Evolutionary conservation across 768 basidiomycete genomes (phyloP).

Genomic region (Termitomyces sp.): DNA sequence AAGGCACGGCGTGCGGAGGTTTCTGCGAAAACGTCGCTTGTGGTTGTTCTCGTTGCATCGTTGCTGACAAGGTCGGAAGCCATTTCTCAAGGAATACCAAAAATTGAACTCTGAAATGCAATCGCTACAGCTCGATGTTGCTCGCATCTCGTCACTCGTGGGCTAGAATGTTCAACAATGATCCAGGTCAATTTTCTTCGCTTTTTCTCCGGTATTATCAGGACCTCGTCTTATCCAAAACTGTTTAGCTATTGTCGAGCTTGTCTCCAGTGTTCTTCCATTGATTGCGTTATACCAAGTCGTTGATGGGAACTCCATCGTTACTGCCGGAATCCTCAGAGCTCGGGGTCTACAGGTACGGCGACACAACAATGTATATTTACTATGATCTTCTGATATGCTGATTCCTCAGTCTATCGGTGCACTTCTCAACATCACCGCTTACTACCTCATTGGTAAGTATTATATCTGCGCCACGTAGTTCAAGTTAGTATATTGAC

Average conservation of each 20-base stretch:
- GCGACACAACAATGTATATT: not conserved
- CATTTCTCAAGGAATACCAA: not conserved
- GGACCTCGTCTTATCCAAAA: not conserved
- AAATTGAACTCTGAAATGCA: not conserved
- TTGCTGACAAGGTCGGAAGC: not conserved
- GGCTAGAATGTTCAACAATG: constrained; percentile 6
- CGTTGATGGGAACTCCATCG: not conserved
- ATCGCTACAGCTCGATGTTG: not conserved
- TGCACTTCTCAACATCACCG: constrained; percentile 27
- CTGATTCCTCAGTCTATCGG: constrained; percentile 48
- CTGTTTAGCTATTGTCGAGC: constrained; percentile 24
- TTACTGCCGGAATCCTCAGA: not conserved
- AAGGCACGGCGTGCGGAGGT: constrained; percentile 1
- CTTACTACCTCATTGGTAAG: constrained; percentile 11
- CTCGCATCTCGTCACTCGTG: constrained; percentile 1
- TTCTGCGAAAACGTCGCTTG: constrained; percentile 1
- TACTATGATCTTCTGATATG: not conserved
- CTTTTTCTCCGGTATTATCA: not conserved
- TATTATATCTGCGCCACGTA: too few species aligned
- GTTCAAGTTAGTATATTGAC: not conserved
- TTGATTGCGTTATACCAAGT: not conserved
- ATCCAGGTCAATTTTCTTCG: not conserved
- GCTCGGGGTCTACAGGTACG: not conserved
- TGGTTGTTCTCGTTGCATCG: not conserved
- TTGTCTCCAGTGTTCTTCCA: constrained; percentile 43